These are phyloP conservation scores for Epichloe baconii DNA, from an alignment of 2,329 filamentous ascomycete genomes.

Conservation along the genomic window DNA sequence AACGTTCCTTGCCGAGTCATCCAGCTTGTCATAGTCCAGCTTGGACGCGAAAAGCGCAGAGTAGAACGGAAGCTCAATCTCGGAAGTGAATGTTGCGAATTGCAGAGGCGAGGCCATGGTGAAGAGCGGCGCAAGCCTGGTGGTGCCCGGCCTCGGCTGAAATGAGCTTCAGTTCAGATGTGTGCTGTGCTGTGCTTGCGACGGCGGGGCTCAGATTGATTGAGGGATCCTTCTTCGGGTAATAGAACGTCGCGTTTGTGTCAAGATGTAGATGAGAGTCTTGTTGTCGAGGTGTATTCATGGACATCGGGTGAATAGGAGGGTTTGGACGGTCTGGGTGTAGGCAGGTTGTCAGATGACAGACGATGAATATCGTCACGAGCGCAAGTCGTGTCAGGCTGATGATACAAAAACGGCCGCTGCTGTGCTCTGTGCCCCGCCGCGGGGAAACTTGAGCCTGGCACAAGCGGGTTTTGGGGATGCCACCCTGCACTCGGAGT, in stretches of 20 bases:
- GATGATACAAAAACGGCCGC: conserved; percentile 5
- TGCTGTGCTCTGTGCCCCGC: conserved; percentile 11
- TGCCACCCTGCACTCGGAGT: too few species aligned
- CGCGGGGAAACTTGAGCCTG: conserved; percentile 6
- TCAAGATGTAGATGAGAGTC: neutral
- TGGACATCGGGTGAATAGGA: too few species aligned
- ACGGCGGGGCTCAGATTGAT: neutral
- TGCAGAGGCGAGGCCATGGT: conserved; percentile 41
- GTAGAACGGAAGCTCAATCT: conserved; percentile 94
- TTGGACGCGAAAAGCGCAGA: conserved; percentile 83
- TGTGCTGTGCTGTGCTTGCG: neutral
- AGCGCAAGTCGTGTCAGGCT: conserved; percentile 7
- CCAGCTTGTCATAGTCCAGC: conserved; percentile 92
- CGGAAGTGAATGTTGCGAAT: conserved; percentile 83
- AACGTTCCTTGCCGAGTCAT: conserved; percentile 79
- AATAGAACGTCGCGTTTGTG: neutral
- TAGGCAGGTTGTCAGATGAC: conserved; percentile 12
- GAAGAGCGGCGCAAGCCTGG: neutral
- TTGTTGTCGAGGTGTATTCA: neutral
- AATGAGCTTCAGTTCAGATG: neutral
- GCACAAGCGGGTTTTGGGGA: too few species aligned
- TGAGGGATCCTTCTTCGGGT: neutral
- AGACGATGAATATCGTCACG: conserved; percentile 8
- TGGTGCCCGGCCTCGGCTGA: neutral
- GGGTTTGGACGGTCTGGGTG: neutral